A percentile compares a stretch with the other conserved stretches of the same genome.
phyloP scores from a whole-genome alignment of 2,329 filamentous ascomycete species.

The Arachnomyces sp. region DNA sequence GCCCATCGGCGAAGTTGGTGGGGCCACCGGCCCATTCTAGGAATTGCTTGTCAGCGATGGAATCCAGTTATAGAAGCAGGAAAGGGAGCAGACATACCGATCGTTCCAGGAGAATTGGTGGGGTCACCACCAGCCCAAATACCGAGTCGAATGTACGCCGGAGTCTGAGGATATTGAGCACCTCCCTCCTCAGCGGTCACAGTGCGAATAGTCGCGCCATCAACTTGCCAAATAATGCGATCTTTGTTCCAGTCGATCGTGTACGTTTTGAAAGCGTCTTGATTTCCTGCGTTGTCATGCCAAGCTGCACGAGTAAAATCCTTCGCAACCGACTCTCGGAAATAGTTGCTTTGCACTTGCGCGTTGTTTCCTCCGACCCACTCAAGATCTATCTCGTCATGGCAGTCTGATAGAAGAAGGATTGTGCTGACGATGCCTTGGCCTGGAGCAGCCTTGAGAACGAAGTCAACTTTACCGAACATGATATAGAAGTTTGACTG shows the following conservation, averaged over 20 bases:
- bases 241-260: conserved; percentile 59
- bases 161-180: conserved; percentile 60
- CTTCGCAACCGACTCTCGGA: conserved; percentile 76
- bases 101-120: conserved; percentile 17
- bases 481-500: conserved; percentile 93
- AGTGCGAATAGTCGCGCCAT: conserved; percentile 54
- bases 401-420: conserved; percentile 82
- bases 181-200: conserved; percentile 54
- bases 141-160: conserved; percentile 62
- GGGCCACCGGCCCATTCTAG: conserved; percentile 15
- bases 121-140: conserved; percentile 58
- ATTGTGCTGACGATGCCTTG: conserved; percentile 86
- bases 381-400: conserved; percentile 92
- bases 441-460: conserved; percentile 76
- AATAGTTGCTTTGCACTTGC: conserved; percentile 76
- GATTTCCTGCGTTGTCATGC: conserved; percentile 55
- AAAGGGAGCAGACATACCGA: conserved; percentile 1
- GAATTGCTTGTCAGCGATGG: conserved; percentile 4
- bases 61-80: background rate
- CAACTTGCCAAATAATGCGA: conserved; percentile 56
- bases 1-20: conserved; percentile 36
- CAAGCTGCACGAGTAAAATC: conserved; percentile 79
- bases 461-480: conserved; percentile 84
- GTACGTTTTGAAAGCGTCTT: conserved; percentile 38
- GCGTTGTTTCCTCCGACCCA: conserved; percentile 27